Evolutionary conservation across 1,284 basidiomycete species (phyloP), one percentile per base, ranked within the genome.

Genomic region (Erythrobasidium hasegawianum): DNA sequence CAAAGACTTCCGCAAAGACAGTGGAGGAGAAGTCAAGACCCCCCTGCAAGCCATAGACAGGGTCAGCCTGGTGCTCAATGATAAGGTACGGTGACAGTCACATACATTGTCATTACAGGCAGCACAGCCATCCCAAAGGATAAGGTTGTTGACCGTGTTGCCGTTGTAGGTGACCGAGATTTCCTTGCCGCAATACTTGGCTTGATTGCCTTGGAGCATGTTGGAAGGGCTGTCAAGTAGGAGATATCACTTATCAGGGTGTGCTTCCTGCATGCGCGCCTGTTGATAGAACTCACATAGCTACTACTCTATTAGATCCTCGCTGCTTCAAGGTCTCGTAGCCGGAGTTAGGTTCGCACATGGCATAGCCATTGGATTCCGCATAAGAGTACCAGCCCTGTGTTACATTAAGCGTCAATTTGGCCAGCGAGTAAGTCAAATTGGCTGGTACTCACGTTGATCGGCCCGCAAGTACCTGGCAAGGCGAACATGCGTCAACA

Each of bases 141-240:
- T 58, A 13, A 65, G 40, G 45, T 49, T 49, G 22, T 26, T 27
- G 56, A 65, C 47, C 33, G 55, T 65, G n/a, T 65, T 65, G 29
- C 62, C 62, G 16, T 53, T 50, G 14, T 41, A 65, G 24, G 41
- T 41, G 11, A 47, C 62, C 22, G 54, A 26, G 47, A 65, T 47
- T 53, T 65, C 62, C 41, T 65, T 65, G 26, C 62, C 62, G 49
- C 62, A 65, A 45, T 65, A 65, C 22, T 65, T 53, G 9, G 45
- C 47, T 47, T 50, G 47, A 18, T 58, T 65, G 27, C 55, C 62
- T 2, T 41, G 22, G 50, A 65, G 55, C 62, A 65, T 58, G 40
- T 55, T 65, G 22, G 33, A 38, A 8, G 62, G 62, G 43, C 43
- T 47, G 14, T 47, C n/a, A 11, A n/a, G 40, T 41, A 10, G n/a